These are phyloP conservation scores for Pestalotiopsis fici DNA, from an alignment of 2,329 filamentous ascomycete species.

Conservation along the genomic window DNA sequence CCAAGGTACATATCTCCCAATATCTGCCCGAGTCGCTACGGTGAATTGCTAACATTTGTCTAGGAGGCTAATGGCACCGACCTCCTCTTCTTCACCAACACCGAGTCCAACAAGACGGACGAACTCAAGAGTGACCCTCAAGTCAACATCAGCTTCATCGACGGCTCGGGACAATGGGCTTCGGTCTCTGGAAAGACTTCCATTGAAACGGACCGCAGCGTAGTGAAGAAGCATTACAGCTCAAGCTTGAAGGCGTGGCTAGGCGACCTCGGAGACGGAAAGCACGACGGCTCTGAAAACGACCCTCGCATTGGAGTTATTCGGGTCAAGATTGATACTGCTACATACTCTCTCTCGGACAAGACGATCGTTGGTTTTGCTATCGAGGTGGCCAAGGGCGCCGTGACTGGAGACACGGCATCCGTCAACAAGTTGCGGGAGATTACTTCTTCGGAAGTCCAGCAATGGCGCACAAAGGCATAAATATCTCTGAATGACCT, in stretches of 20 bases:
- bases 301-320: slow-evolving; percentile 85
- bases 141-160: slow-evolving; percentile 82
- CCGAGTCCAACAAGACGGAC: slow-evolving; percentile 83
- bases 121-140: slow-evolving; percentile 73
- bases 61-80: slow-evolving; percentile 79
- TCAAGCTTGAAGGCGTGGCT: slow-evolving; percentile 79
- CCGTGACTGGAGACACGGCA: slow-evolving; percentile 71
- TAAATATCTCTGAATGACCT: neutral
- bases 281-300: slow-evolving; percentile 77
- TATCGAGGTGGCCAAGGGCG: slow-evolving; percentile 74
- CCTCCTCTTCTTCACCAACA: slow-evolving; percentile 89
- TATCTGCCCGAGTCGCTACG: neutral
- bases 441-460: slow-evolving; percentile 66
- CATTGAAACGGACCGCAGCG: slow-evolving; percentile 68
- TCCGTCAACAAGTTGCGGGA: slow-evolving; percentile 76
- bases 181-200: slow-evolving; percentile 75
- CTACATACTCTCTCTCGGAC: slow-evolving; percentile 68
- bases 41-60: neutral
- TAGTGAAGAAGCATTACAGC: slow-evolving; percentile 76
- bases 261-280: slow-evolving; percentile 81
- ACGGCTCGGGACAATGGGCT: slow-evolving; percentile 78
- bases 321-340: slow-evolving; percentile 70
- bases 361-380: slow-evolving; percentile 65
- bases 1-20: slow-evolving; percentile 55
- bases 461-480: slow-evolving; percentile 51